Evolutionary conservation across 2,329 filamentous ascomycete genomes (phyloP).

Genomic region (Fusarium cicatricum): DNA sequence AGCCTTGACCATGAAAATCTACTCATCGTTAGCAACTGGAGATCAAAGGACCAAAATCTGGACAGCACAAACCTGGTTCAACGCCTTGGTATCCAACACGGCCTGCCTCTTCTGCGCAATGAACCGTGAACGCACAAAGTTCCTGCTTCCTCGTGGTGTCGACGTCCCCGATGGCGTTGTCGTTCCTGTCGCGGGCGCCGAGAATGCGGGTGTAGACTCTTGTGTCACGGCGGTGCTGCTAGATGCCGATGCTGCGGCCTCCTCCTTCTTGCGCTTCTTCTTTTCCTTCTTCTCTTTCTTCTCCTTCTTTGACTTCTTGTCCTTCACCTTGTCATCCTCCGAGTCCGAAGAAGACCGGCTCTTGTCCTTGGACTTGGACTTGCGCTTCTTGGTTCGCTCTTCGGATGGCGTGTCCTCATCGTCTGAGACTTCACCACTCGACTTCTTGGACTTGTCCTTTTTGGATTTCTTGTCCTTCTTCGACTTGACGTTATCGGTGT

Average conservation of each 20-base stretch:
- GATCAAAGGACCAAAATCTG: slow-evolving; percentile 38
- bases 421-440: slow-evolving; percentile 28
- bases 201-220: slow-evolving; percentile 39
- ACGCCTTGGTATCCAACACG: slow-evolving; percentile 78
- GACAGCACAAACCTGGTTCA: slow-evolving; percentile 76
- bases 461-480: slow-evolving; percentile 51
- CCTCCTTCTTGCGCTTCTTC: slow-evolving; percentile 60
- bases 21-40: slow-evolving; percentile 11
- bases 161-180: slow-evolving; percentile 55
- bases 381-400: slow-evolving; percentile 46
- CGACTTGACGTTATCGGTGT: slow-evolving; percentile 30
- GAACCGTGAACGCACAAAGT: slow-evolving; percentile 79
- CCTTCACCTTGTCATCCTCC: slow-evolving; percentile 41
- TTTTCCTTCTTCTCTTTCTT: slow-evolving; percentile 56
- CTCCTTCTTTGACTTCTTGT: slow-evolving; percentile 52
- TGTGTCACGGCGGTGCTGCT: slow-evolving; percentile 20
- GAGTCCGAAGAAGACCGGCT: slow-evolving; percentile 39
- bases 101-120: slow-evolving; percentile 90
- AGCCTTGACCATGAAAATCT: slow-evolving; percentile 76
- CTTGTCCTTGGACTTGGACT: slow-evolving; percentile 44
- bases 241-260: slow-evolving; percentile 39
- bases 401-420: slow-evolving; percentile 38
- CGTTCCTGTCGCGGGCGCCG: slow-evolving; percentile 48
- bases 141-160: slow-evolving; percentile 64
- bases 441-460: slow-evolving; percentile 50